Conservation (phyloP, 495 filamentous ascomycete species). For the Penicillium bialowiezense region DNA sequence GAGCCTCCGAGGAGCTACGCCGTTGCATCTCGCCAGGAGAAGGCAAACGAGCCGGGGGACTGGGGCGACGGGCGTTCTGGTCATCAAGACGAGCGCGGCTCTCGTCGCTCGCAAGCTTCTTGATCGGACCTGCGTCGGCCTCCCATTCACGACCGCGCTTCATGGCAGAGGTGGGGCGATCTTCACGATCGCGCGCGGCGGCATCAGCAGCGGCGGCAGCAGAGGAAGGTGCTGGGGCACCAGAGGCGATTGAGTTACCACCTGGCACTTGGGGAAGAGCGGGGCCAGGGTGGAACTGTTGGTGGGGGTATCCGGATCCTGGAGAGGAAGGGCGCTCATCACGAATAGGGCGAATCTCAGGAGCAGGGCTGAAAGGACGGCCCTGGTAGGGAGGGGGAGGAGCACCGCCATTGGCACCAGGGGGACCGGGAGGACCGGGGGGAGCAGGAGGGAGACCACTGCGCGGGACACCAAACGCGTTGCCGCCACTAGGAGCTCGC, state of each 20-base stretch:
- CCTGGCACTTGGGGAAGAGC: slow-evolving; percentile 53
- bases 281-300: slow-evolving; percentile 70
- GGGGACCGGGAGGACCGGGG: slow-evolving; percentile 33
- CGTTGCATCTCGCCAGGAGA: slow-evolving; percentile 70
- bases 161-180: slow-evolving; percentile 72
- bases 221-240: slow-evolving; percentile 70
- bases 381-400: slow-evolving; percentile 51
- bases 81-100: slow-evolving; percentile 83
- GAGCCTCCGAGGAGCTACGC: slow-evolving; percentile 75
- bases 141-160: slow-evolving; percentile 93
- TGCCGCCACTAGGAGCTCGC: slow-evolving; percentile 56
- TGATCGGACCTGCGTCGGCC: slow-evolving; percentile 59
- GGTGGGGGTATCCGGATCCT: slow-evolving; percentile 75
- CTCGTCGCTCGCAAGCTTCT: slow-evolving; percentile 88
- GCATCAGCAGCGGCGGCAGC: slow-evolving; percentile 73
- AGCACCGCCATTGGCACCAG: slow-evolving; percentile 55
- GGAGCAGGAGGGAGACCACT: slow-evolving; percentile 5
- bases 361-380: slow-evolving; percentile 68
- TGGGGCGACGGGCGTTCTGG: slow-evolving; percentile 71
- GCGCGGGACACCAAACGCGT: slow-evolving; percentile 30
- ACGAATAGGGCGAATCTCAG: slow-evolving; percentile 81
- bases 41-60: slow-evolving; percentile 53
- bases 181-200: slow-evolving; percentile 77
- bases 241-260: slow-evolving; percentile 71
- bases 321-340: slow-evolving; percentile 85